Evolutionary conservation across 441 rosid genomes (phyloP).

Genomic region (Bruguiera hainesii): DNA sequence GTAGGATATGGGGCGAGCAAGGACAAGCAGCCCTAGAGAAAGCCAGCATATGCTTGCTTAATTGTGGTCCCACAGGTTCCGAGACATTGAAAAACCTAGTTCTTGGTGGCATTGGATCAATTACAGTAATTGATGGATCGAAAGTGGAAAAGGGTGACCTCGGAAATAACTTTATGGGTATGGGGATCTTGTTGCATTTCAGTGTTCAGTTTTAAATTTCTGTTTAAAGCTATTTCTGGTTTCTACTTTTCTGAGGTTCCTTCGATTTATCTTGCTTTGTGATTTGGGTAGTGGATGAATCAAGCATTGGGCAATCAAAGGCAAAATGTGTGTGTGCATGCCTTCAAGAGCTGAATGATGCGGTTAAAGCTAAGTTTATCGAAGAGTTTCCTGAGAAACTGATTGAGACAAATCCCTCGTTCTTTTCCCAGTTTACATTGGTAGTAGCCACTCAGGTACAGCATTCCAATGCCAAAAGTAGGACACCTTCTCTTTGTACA

Average conservation of each 20-base stretch:
- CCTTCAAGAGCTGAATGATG: constrained; percentile 92
- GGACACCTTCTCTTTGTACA: constrained; percentile 10
- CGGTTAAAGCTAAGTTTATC: constrained; percentile 75
- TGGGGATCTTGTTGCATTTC: constrained; percentile 7
- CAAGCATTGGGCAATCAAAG: constrained; percentile 74
- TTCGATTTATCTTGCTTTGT: constrained; percentile 19
- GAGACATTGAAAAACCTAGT: constrained; percentile 91
- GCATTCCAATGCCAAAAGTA: not conserved
- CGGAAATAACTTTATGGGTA: constrained; percentile 97
- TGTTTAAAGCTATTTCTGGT: not conserved
- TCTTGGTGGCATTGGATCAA: constrained; percentile 94
- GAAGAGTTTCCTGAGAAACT: constrained; percentile 71
- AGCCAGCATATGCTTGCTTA: constrained; percentile 85
- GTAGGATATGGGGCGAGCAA: constrained; percentile 97
- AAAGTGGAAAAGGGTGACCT: constrained; percentile 79
- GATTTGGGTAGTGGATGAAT: constrained; percentile 63
- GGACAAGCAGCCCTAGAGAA: constrained; percentile 83
- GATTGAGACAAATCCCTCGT: constrained; percentile 57
- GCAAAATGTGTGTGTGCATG: constrained; percentile 82
- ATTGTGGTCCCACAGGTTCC: constrained; percentile 95
- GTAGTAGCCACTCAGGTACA: constrained; percentile 90
- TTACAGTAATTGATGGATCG: constrained; percentile 91
- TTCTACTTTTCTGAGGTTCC: not conserved
- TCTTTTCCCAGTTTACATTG: constrained; percentile 87
- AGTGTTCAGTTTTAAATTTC: not conserved